A percentile compares a stretch with the other conserved stretches of the same genome.
Evolutionary conservation across 2,329 filamentous ascomycete species (phyloP).

Genomic region (Sclerotinia borealis): DNA sequence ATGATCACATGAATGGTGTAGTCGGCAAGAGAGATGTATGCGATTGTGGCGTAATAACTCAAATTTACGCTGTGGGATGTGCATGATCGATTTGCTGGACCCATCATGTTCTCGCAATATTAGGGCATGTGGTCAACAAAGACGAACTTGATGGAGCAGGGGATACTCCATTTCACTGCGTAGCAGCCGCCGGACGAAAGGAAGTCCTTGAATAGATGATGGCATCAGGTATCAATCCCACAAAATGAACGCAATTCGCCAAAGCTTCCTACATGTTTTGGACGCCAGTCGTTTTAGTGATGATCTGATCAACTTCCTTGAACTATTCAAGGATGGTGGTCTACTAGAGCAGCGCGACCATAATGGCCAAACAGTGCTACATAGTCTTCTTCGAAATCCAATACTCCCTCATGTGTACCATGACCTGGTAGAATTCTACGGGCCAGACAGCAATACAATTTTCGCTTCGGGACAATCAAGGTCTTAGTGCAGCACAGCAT

Average conservation of each 20-base stretch:
- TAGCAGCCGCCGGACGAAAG: constrained; percentile 9
- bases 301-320: constrained; percentile 6
- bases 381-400: constrained; percentile 8
- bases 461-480: constrained; percentile 9
- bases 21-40: not conserved
- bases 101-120: not conserved
- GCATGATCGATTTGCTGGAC: constrained; percentile 3
- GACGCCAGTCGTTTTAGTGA: constrained; percentile 10
- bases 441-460: not conserved
- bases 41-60: constrained; percentile 6
- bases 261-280: constrained; percentile 13
- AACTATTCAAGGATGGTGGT: constrained; percentile 1
- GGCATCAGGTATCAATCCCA: not conserved
- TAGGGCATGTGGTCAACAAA: not conserved
- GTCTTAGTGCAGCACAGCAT: constrained; percentile 8
- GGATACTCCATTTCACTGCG: constrained; percentile 10
- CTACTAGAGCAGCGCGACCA: constrained; percentile 11
- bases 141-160: constrained; percentile 3
- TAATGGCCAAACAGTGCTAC: constrained; percentile 7
- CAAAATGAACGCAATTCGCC: not conserved
- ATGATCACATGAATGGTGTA: constrained; percentile 5
- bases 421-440: constrained; percentile 4
- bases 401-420: constrained; percentile 5
- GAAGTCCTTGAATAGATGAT: constrained; percentile 6
- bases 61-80: constrained; percentile 11